Conservation (phyloP, 2,329 filamentous ascomycete species). For the Neonectria faginata region DNA sequence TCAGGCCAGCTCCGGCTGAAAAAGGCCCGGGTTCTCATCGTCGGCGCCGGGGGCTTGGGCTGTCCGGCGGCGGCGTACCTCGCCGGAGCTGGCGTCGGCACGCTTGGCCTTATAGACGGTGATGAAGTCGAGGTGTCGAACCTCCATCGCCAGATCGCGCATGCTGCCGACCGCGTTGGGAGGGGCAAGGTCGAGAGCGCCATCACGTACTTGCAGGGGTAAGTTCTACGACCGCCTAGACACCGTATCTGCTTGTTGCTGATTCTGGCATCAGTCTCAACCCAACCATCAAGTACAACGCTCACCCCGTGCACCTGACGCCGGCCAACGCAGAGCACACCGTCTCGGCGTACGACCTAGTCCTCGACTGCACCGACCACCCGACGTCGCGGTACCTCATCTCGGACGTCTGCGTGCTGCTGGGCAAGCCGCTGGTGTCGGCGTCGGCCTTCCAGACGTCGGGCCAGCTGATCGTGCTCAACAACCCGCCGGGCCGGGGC, state of each 20-base stretch:
- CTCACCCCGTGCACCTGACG: constrained; percentile 73
- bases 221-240: constrained; percentile 32
- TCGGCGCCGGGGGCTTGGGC: constrained; percentile 90
- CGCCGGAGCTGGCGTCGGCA: constrained; percentile 87
- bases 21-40: constrained; percentile 77
- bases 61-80: constrained; percentile 95
- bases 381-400: constrained; percentile 92
- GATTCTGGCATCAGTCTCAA: constrained; percentile 69
- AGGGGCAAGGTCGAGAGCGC: constrained; percentile 85
- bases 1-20: constrained; percentile 82
- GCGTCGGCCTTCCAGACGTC: constrained; percentile 90
- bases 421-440: constrained; percentile 83
- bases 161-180: constrained; percentile 77
- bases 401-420: constrained; percentile 86
- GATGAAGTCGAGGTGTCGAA: constrained; percentile 92
- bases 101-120: constrained; percentile 85
- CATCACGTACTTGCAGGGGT: constrained; percentile 68
- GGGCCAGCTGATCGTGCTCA: constrained; percentile 90
- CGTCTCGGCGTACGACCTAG: constrained; percentile 79
- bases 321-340: constrained; percentile 75
- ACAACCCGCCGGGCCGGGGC: constrained; percentile 79
- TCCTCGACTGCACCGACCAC: constrained; percentile 96
- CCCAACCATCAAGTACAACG: constrained; percentile 72
- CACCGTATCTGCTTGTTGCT: too few relatives aligned
- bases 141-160: constrained; percentile 90